Conservation (phyloP, 2,329 filamentous ascomycete genomes). For the Colletotrichum orchidophilum region DNA sequence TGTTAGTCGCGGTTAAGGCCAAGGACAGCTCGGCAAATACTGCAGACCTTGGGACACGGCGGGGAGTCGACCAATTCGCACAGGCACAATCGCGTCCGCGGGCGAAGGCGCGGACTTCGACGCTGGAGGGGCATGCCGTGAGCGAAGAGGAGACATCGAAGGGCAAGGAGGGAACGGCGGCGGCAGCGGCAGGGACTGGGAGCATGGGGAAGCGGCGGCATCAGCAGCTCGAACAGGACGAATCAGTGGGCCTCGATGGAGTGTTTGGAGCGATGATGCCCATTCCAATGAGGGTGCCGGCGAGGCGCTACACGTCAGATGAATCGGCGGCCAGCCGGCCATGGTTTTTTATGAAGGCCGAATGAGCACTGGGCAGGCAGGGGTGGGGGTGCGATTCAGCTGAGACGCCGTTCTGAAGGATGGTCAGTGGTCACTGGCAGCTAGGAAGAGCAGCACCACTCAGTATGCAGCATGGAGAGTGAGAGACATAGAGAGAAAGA, state of each 20-base stretch:
- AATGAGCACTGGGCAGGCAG: conserved; percentile 4
- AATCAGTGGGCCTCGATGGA: conserved; percentile 13
- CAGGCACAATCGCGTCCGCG: conserved; percentile 16
- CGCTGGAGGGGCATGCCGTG: conserved; percentile 23
- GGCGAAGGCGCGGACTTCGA: conserved; percentile 24
- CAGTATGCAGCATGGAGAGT: not conserved
- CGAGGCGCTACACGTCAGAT: conserved; percentile 54
- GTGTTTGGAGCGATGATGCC: conserved; percentile 54
- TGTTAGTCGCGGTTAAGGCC: conserved; percentile 74
- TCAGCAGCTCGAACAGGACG: conserved; percentile 10
- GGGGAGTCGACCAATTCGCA: conserved; percentile 33
- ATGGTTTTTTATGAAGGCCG: conserved; percentile 50
- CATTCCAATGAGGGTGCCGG: conserved; percentile 72
- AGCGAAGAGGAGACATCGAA: conserved; percentile 26
- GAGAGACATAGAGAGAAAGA: not conserved
- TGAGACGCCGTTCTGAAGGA: conserved; percentile 9
- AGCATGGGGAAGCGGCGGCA: conserved; percentile 16
- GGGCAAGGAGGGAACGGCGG: conserved; percentile 2
- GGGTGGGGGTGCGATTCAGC: conserved; percentile 7
- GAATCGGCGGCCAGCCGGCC: conserved; percentile 41
- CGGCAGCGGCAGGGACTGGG: not conserved
- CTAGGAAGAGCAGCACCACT: not conserved
- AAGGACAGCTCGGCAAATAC: conserved; percentile 32
- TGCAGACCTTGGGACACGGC: conserved; percentile 23
- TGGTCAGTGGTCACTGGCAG: not conserved